Evolutionary conservation across 1,284 basidiomycete species (phyloP), one percentile per base, ranked within the genome.

Genomic region (Rhodofomes roseus): DNA sequence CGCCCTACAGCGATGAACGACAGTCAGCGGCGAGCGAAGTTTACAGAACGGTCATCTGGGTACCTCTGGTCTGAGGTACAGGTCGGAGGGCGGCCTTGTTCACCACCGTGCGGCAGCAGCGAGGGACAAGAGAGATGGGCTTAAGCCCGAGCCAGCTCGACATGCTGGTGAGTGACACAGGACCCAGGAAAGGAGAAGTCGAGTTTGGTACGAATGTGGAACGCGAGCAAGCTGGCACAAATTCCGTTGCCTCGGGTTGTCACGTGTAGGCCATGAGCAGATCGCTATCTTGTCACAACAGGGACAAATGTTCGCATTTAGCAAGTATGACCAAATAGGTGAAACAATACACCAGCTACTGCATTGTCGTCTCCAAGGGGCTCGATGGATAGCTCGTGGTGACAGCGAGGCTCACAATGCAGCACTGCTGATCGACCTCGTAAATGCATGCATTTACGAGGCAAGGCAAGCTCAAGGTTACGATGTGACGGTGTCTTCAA

Each of bases 61-160:
- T 41, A 74, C 72, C 71, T 60, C 64, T 67, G 43, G 67, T 63
- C 27, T 67, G 63, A 54, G 72, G 74, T 37, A 70, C 63, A 44
- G 75, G 74, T 56, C 73, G 63, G 16, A 73, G 66, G 9, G 71
- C 68, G 23, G 79, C 74, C 59, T 70, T 74, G 61, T 76, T 79
- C 34, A 77, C 73, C 31, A 83, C 59, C 3, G 77, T 73, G 56
- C 83, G 76, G 16, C 63, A 61, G 25, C 67, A 51, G 25, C 57
- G 53, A 23, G 60, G 57, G 31, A 48, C 53, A 22, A 46, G 27
- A n/a, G 46, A 36, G 20, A 53, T 18, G 20, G 41, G 11, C 34
- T 43, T 44, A n/a, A 44, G 18, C 1, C 52, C 34, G 2, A 61
- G 54, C 25, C 51, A 51, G 39, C 23, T 36, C n/a, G 59, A 57